Evolutionary conservation across 1,139 yeast species (phyloP).

Genomic region (Scheffersomyces segobiensis): DNA sequence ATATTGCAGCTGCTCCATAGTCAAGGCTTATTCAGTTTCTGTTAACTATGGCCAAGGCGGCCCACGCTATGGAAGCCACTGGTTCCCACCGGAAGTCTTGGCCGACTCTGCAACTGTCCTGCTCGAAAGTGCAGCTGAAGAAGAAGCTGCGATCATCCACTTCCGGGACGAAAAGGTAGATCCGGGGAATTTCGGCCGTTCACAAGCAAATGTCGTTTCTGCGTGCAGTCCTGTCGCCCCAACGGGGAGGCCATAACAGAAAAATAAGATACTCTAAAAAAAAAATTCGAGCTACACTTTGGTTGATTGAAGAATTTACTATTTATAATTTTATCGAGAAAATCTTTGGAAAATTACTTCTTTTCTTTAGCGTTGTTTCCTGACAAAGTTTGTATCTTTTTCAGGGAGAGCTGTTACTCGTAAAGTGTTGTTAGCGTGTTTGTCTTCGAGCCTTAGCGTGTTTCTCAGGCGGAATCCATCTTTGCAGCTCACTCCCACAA

Average conservation of each 20-base stretch:
- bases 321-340: neutral
- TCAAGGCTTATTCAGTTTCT: neutral
- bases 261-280: neutral
- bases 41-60: neutral
- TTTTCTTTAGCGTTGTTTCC: neutral
- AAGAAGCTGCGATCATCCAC: neutral
- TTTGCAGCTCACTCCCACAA: neutral
- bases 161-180: neutral
- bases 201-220: neutral
- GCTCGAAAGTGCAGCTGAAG: neutral
- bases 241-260: neutral
- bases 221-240: neutral
- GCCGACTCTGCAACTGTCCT: neutral
- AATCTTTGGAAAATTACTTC: neutral
- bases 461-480: neutral
- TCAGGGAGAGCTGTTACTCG: neutral
- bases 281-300: neutral
- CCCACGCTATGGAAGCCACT: neutral
- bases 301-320: neutral
- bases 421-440: neutral
- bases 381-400: neutral
- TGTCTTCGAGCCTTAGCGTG: neutral
- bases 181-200: too few relatives aligned
- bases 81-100: neutral
- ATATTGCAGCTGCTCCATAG: neutral